Conservation (phyloP, 345 rosid genomes). For the Eucalyptus marginata region DNA sequence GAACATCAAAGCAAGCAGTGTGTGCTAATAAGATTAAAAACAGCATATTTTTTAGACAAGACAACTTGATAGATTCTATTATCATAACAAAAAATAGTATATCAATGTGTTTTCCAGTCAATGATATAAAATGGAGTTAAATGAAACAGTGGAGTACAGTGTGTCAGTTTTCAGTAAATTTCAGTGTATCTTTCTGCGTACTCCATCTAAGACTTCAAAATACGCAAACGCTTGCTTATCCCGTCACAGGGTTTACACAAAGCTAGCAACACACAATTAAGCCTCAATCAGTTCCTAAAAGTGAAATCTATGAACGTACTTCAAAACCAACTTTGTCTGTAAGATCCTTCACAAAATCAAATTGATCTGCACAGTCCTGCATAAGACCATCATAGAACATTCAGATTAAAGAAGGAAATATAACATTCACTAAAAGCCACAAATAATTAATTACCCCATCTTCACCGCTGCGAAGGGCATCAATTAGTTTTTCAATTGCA, state of each 20-base stretch:
- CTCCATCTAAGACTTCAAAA: background rate
- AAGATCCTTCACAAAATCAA: conserved; percentile 44
- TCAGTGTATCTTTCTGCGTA: background rate
- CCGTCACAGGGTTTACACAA: background rate
- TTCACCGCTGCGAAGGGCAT: conserved; percentile 15
- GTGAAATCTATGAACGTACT: conserved; percentile 27
- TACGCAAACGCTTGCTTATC: background rate
- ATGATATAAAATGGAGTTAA: background rate
- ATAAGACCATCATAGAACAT: background rate
- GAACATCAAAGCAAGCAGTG: background rate
- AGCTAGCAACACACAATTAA: background rate
- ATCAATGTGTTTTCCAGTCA: background rate
- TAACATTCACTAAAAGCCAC: background rate
- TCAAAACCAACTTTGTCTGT: conserved; percentile 54
- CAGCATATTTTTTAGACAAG: background rate
- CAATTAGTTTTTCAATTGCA: conserved; percentile 57
- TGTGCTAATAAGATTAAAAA: background rate
- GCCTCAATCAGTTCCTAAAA: background rate
- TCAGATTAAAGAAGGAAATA: background rate
- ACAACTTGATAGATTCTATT: background rate
- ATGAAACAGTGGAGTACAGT: background rate
- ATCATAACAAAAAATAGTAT: background rate
- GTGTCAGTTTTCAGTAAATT: background rate
- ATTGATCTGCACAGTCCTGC: conserved; percentile 74
- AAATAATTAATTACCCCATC: conserved; percentile 26